Conservation (phyloP, 2,329 filamentous ascomycete genomes). For the Dothideomycetidae sp. region DNA sequence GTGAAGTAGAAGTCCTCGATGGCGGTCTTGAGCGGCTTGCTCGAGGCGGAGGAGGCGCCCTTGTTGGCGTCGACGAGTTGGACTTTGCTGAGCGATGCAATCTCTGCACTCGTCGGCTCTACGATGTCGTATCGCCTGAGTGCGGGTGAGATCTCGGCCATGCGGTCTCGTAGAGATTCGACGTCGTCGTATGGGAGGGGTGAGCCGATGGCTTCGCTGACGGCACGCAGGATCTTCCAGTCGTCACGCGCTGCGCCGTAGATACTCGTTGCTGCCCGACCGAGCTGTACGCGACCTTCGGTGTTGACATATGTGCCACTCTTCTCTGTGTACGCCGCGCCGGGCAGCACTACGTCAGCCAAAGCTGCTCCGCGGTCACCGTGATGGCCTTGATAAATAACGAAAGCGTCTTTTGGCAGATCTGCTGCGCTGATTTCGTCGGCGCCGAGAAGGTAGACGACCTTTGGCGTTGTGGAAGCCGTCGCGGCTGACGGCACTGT, state of each 20-base stretch:
- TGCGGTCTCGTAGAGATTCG: conserved; percentile 74
- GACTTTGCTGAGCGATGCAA: conserved; percentile 70
- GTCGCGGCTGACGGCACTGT: conserved; percentile 70
- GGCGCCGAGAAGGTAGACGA: conserved; percentile 90
- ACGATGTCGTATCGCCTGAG: conserved; percentile 82
- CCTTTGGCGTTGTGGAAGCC: conserved; percentile 76
- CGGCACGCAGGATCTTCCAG: conserved; percentile 96
- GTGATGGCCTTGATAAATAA: conserved; percentile 97
- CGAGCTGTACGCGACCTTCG: conserved; percentile 90
- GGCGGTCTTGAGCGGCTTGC: conserved; percentile 63
- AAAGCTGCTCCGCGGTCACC: conserved; percentile 87
- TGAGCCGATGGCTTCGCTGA: conserved; percentile 75
- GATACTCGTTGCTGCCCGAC: conserved; percentile 73
- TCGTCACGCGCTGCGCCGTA: conserved; percentile 85
- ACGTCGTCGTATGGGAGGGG: conserved; percentile 90
- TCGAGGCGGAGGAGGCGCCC: conserved; percentile 52
- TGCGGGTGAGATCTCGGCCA: conserved; percentile 86
- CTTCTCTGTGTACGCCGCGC: conserved; percentile 95
- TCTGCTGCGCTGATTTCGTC: conserved; percentile 78
- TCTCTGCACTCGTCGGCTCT: conserved; percentile 52
- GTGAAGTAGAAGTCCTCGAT: conserved; percentile 98
- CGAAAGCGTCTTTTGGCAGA: conserved; percentile 88
- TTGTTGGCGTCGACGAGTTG: conserved; percentile 96
- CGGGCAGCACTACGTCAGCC: conserved; percentile 85
- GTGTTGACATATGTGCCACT: conserved; percentile 94